These are phyloP conservation scores for Linum lewisii DNA, from an alignment of 345 rosid genomes.

Conservation along the genomic window DNA sequence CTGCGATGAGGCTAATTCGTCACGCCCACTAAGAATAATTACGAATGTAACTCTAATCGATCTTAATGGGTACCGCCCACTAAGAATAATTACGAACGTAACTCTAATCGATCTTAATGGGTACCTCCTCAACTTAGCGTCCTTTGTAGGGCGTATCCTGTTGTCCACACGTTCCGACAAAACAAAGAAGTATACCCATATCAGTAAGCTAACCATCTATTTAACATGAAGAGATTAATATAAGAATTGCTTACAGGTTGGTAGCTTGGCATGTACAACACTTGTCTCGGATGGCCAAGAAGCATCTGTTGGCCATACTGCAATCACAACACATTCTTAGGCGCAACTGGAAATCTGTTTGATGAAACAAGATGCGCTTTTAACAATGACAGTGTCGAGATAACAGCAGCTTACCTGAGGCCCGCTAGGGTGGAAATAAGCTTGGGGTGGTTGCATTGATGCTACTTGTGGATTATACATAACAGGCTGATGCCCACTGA, in stretches of 20 bases:
- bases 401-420: slow-evolving; percentile 43
- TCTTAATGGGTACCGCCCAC: no score
- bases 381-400: not conserved
- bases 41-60: no score
- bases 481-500: slow-evolving; percentile 61
- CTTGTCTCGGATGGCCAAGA: slow-evolving; percentile 51
- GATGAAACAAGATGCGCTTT: not conserved
- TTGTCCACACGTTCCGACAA: not conserved
- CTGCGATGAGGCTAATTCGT: no score
- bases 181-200: not conserved
- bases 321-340: slow-evolving; percentile 13
- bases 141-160: slow-evolving; percentile 73
- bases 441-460: slow-evolving; percentile 44
- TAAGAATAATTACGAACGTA: no score
- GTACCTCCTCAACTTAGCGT: slow-evolving; percentile 39
- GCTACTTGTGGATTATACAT: slow-evolving; percentile 48
- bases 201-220: not conserved
- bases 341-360: not conserved
- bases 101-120: no score
- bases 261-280: slow-evolving; percentile 51
- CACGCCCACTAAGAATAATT: no score
- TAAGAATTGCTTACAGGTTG: slow-evolving; percentile 48
- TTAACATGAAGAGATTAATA: not conserved
- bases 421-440: slow-evolving; percentile 67
- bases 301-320: slow-evolving; percentile 67